These are phyloP conservation scores for Pseudovirgaria hyperparasitica DNA, from an alignment of 2,329 filamentous ascomycete genomes.

Conservation along the genomic window DNA sequence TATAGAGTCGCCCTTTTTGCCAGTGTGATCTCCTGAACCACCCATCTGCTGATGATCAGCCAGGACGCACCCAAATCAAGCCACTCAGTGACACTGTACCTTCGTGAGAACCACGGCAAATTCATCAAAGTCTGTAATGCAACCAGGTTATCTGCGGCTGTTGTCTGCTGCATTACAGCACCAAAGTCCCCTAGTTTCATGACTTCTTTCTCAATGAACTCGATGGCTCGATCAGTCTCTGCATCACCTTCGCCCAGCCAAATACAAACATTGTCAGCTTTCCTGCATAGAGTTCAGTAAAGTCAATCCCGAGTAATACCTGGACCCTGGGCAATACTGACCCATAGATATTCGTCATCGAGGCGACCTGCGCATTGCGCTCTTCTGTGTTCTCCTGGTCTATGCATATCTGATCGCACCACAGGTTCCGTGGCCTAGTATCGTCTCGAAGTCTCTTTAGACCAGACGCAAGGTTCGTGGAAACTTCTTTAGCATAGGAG, in stretches of 20 bases:
- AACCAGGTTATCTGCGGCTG: constrained; percentile 11
- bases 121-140: constrained; percentile 20
- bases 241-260: constrained; percentile 18
- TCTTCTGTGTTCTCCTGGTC: constrained; percentile 13
- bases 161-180: constrained; percentile 9
- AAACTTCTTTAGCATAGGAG: too few relatives aligned
- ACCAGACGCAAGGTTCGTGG: too few relatives aligned
- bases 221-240: constrained; percentile 16
- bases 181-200: constrained; percentile 15
- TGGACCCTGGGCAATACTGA: too few relatives aligned
- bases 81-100: too few relatives aligned
- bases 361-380: constrained; percentile 8
- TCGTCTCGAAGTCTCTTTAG: too few relatives aligned
- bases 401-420: constrained; percentile 19
- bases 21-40: constrained; percentile 31
- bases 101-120: constrained; percentile 23
- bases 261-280: constrained; percentile 8
- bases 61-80: too few relatives aligned
- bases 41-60: too few relatives aligned
- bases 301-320: too few relatives aligned
- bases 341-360: constrained; percentile 13
- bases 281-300: too few relatives aligned
- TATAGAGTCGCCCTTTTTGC: constrained; percentile 22
- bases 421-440: too few relatives aligned
- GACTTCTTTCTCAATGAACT: constrained; percentile 15